Evolutionary conservation across 768 basidiomycete genomes (phyloP), one percentile per base, ranked within the genome.

Genomic region (Cystobasidium ongulense): DNA sequence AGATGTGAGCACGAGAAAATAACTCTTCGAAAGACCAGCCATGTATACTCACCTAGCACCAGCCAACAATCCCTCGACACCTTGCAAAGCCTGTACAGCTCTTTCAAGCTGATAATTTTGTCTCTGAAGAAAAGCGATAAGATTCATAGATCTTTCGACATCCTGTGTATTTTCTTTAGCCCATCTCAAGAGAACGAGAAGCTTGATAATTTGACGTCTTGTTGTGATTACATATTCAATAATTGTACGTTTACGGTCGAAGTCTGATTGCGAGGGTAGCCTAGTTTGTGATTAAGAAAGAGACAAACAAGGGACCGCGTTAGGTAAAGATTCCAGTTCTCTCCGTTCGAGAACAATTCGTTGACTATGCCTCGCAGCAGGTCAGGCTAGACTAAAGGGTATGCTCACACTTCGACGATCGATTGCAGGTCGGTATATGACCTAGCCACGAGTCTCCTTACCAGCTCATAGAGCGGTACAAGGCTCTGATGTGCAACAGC

Each of bases 211-310:
- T 78, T 95, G 92, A 78, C 92, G 89, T 81, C 94, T 90, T 4
- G 86, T 90, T 80, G 88, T 88, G n/a, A 92, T 89, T 0, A 92
- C 91, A 86, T 90, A 94, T 76, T 93, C 91, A 1, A 90, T 90
- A 36, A 94, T 82, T 21, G 85, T 87, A 39, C 90, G 87, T 78
- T 93, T 93, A 64, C 91, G 86, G 63, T 87, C 88, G 25, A 82
- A 63, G 31, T 79, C 79, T 17, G 75, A 39, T 25, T 76, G 65
- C 18, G 67, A 65, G 0, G 80, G 79, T n/a, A 80, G 71, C 8
- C 73, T 78, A 68, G 1, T 8, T 59, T 35, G 35, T 5, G 15
- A 54, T 27, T 8, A 53, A 67, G 7, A 23, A 18, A 67, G 50
- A 8, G 43, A n/a, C n/a, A n/a, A n/a, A n/a, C n/a, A 43, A 29